A percentile compares a stretch with the other conserved stretches of the same genome.
Conservation (phyloP, 352 stramenopile genomes). For the Phytopythium litorale region DNA sequence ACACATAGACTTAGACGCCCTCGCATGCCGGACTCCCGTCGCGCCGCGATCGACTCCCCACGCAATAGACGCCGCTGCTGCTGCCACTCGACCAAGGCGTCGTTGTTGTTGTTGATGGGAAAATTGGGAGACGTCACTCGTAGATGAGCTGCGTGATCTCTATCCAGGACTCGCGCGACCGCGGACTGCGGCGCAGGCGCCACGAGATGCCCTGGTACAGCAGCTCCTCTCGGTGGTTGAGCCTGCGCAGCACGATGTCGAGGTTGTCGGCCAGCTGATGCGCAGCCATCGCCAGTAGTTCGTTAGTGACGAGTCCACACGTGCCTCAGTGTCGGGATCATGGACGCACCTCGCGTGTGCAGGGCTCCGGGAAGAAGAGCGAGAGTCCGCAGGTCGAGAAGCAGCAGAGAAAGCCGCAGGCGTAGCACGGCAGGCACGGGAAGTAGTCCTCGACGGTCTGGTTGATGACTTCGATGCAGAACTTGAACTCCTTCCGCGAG, state of each 20-base stretch:
- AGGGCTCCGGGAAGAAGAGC: conserved; percentile 54
- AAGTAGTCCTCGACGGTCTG: conserved; percentile 73
- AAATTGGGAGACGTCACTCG: background rate
- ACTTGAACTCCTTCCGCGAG: conserved; percentile 69
- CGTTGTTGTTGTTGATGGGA: background rate
- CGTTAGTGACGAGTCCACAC: background rate
- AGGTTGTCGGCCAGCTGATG: conserved; percentile 57
- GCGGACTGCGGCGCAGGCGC: conserved; percentile 41
- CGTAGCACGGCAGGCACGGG: conserved; percentile 67
- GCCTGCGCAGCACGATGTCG: conserved; percentile 48
- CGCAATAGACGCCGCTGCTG: conserved; percentile 1
- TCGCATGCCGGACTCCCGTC: background rate
- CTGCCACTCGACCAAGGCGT: background rate
- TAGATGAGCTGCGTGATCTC: conserved; percentile 51
- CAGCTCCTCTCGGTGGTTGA: conserved; percentile 72
- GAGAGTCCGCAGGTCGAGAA: conserved; percentile 58
- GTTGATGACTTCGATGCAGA: conserved; percentile 74
- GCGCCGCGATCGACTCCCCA: background rate
- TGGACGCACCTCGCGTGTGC: conserved; percentile 52
- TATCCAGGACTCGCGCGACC: conserved; percentile 59
- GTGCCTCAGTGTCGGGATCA: too few relatives aligned
- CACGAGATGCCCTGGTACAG: conserved; percentile 66
- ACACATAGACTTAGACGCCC: conserved; percentile 4
- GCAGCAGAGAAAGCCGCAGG: conserved; percentile 64
- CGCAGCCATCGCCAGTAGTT: background rate